Evolutionary conservation across 257 asterid genomes (phyloP).

Genomic region (Gentiana straminea): DNA sequence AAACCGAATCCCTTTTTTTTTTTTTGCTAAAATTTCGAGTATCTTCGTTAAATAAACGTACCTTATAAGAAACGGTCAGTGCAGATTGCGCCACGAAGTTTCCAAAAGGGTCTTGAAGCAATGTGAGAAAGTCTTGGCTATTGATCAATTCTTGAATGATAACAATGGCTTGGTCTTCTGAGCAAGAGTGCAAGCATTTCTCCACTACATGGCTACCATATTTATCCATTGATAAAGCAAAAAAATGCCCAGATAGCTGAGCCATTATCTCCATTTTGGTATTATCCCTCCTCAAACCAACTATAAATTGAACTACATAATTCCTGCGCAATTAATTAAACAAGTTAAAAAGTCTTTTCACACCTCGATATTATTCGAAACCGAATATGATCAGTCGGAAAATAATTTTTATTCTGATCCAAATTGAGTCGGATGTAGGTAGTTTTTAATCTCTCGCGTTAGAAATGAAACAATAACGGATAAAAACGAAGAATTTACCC

Average conservation of each 20-base stretch:
- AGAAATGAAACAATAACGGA: no score
- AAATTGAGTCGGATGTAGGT: not conserved
- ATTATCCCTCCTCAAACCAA: slow-evolving; percentile 13
- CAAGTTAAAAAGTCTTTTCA: no score
- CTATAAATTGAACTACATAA: slow-evolving; percentile 49
- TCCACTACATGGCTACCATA: slow-evolving; percentile 69
- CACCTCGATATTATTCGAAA: no score
- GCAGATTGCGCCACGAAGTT: slow-evolving; percentile 71
- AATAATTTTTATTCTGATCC: no score
- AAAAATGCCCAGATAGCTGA: slow-evolving; percentile 28
- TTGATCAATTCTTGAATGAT: slow-evolving; percentile 35
- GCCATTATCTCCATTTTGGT: slow-evolving; percentile 18
- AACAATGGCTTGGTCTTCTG: slow-evolving; percentile 6
- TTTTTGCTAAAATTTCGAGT: not conserved
- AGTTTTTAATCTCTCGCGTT: no score
- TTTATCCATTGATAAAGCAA: slow-evolving; percentile 38
- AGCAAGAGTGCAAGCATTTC: slow-evolving; percentile 27
- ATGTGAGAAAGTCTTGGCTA: slow-evolving; percentile 26
- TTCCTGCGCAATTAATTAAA: slow-evolving; percentile 24
- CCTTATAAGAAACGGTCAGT: slow-evolving; percentile 25
- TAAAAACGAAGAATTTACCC: slow-evolving; percentile 4
- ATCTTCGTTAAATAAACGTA: not conserved
- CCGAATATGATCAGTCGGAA: no score
- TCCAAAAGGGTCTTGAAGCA: slow-evolving; percentile 59
- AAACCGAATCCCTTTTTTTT: not conserved